Conservation (phyloP, 768 basidiomycete genomes). For the Suillus brevipes region DNA sequence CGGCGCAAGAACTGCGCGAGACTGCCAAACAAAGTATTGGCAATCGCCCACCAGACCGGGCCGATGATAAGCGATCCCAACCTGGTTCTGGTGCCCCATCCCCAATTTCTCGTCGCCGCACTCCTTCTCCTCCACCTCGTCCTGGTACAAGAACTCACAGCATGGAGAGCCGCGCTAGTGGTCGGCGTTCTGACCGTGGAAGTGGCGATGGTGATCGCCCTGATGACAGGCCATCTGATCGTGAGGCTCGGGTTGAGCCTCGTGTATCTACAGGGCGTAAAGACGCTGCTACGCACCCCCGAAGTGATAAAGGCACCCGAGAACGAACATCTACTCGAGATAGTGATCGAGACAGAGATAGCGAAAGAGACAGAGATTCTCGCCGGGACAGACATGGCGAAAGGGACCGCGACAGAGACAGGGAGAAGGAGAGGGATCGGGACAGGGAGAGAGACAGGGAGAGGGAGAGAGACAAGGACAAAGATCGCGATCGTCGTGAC, state of each 20-base stretch:
- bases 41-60: conserved; percentile 37
- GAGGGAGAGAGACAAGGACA: conserved; percentile 37
- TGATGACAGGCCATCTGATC: conserved; percentile 57
- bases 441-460: conserved; percentile 48
- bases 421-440: conserved; percentile 47
- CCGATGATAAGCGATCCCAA: conserved; percentile 49
- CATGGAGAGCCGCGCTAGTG: conserved; percentile 70
- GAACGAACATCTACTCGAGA: conserved; percentile 40
- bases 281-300: conserved; percentile 53
- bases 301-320: conserved; percentile 47
- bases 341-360: conserved; percentile 41
- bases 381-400: conserved; percentile 49
- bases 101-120: conserved; percentile 55
- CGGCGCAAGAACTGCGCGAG: conserved; percentile 78
- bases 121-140: conserved; percentile 63
- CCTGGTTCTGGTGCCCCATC: conserved; percentile 56
- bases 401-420: conserved; percentile 47
- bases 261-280: conserved; percentile 45
- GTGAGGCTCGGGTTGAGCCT: conserved; percentile 47
- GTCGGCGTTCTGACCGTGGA: conserved; percentile 57
- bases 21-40: conserved; percentile 70
- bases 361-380: conserved; percentile 48
- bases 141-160: conserved; percentile 73
- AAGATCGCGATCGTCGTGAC: conserved; percentile 38
- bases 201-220: conserved; percentile 42